Evolutionary conservation across 768 basidiomycete genomes (phyloP).

Genomic region (Pleurotus tuber-regium): DNA sequence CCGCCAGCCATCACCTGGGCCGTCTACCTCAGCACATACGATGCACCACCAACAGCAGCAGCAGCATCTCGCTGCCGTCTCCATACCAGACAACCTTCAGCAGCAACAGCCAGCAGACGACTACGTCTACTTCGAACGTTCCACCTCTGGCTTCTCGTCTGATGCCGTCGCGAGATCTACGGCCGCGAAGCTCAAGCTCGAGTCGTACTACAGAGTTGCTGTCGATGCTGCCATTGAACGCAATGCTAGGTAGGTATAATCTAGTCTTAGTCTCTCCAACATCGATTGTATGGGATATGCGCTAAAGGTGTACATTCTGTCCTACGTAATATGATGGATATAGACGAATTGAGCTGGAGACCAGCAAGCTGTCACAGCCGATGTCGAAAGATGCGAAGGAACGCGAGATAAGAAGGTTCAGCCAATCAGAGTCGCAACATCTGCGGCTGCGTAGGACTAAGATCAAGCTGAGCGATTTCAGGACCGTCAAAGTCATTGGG

Average conservation of each 20-base stretch:
- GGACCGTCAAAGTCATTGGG: conserved; percentile 97
- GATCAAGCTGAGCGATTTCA: conserved; percentile 90
- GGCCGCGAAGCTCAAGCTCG: conserved; percentile 93
- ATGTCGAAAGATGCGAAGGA: conserved; percentile 80
- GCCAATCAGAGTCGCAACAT: conserved; percentile 85
- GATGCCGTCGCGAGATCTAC: conserved; percentile 88
- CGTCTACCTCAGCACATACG: conserved; percentile 31
- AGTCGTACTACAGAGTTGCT: conserved; percentile 97
- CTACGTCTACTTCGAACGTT: conserved; percentile 94
- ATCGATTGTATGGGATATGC: too few relatives aligned
- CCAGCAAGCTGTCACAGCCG: conserved; percentile 67
- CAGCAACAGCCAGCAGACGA: conserved; percentile 40
- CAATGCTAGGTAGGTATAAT: conserved; percentile 80
- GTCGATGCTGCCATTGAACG: conserved; percentile 96
- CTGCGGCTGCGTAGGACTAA: conserved; percentile 91
- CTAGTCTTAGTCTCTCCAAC: background rate
- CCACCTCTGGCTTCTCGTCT: conserved; percentile 77
- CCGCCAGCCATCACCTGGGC: conserved; percentile 33
- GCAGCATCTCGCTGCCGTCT: conserved; percentile 27
- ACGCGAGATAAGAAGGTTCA: conserved; percentile 83
- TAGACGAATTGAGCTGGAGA: conserved; percentile 89
- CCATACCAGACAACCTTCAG: conserved; percentile 25
- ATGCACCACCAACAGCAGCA: conserved; percentile 30
- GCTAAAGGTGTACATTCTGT: too few relatives aligned
- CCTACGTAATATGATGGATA: conserved; percentile 7